Conservation (phyloP, 169 alveolate genomes). For the Perkinsus olseni region DNA sequence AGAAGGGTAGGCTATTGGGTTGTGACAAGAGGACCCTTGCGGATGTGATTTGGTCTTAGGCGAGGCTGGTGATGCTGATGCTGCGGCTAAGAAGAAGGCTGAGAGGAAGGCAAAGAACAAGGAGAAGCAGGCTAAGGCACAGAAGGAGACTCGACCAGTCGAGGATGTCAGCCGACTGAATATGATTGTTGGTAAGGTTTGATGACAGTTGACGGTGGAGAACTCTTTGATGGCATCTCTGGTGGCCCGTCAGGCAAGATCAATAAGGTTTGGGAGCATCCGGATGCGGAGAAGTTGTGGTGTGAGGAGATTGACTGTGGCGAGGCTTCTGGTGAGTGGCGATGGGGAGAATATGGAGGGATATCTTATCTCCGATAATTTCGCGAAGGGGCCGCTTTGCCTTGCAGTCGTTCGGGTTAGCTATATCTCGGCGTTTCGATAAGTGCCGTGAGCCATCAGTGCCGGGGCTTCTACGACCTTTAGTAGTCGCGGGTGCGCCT, state of each 20-base stretch:
- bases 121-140: not conserved
- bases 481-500: too few species aligned
- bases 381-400: too few species aligned
- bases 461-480: too few species aligned
- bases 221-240: too few species aligned
- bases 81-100: not conserved
- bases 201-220: too few species aligned
- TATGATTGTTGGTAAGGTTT: not conserved
- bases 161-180: not conserved
- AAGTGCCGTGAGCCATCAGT: too few species aligned
- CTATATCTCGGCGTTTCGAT: too few species aligned
- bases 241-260: slow-evolving; percentile 43
- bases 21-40: not conserved
- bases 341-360: too few species aligned
- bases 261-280: slow-evolving; percentile 54
- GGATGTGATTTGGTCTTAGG: not conserved
- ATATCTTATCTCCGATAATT: too few species aligned
- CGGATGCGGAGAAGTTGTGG: slow-evolving; percentile 67
- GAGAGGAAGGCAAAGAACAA: not conserved
- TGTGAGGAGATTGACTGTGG: slow-evolving; percentile 72
- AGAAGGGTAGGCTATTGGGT: not conserved
- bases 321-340: slow-evolving; percentile 31
- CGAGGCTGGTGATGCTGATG: not conserved
- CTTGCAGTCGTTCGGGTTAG: too few species aligned
- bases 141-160: not conserved